Evolutionary conservation across 208 protist species (phyloP).

Genomic region (Leishmania mexicana): DNA sequence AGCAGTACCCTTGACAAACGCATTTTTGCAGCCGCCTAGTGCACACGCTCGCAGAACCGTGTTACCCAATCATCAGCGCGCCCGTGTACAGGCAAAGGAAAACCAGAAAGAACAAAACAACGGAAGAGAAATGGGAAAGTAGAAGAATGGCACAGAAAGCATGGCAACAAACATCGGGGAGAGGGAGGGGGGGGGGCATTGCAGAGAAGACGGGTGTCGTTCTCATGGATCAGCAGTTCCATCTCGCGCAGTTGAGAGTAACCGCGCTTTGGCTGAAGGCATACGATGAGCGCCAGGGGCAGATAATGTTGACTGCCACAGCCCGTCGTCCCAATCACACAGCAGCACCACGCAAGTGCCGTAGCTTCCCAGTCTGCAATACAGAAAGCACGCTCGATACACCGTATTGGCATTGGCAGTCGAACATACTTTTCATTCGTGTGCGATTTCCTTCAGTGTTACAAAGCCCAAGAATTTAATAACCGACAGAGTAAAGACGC

Average conservation of each 20-base stretch:
- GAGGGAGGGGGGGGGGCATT: not conserved
- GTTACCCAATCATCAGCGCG: not conserved
- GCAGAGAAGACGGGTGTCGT: not conserved
- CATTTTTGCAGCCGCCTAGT: not conserved
- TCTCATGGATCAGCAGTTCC: not conserved
- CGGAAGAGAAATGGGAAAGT: not conserved
- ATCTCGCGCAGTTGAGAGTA: not conserved
- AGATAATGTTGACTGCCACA: not conserved
- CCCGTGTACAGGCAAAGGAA: constrained; percentile 9
- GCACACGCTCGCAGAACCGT: not conserved
- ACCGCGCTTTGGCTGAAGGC: not conserved
- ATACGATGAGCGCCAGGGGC: not conserved
- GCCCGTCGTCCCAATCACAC: not conserved
- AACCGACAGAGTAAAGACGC: not conserved
- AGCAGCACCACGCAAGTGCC: not conserved
- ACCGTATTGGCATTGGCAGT: not conserved
- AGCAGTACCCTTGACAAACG: not conserved
- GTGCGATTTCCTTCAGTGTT: not conserved
- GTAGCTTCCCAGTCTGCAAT: not conserved
- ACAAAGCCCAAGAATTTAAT: not conserved
- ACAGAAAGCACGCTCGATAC: not conserved
- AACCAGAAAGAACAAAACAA: constrained; percentile 11
- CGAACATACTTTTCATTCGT: not conserved
- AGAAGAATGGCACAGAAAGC: not conserved
- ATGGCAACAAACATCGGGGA: not conserved